A percentile compares a stretch with the other conserved stretches of the same genome.
phyloP scores from a whole-genome alignment of 108 stramenopile genomes.

The Nitzschia inconspicua region DNA sequence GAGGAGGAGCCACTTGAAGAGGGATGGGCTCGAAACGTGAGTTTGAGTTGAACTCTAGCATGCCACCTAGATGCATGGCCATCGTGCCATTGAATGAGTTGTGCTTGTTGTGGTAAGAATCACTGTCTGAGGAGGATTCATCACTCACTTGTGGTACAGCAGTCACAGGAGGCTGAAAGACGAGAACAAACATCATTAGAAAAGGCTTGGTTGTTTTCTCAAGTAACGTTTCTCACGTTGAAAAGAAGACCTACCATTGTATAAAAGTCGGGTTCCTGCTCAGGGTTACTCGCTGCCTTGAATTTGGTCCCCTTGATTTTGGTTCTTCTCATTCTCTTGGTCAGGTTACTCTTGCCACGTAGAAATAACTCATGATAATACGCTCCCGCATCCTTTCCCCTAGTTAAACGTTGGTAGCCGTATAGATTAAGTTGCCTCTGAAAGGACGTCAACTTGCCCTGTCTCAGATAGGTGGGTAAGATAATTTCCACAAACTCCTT shows the following conservation, averaged over 20 bases:
- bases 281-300: slow-evolving; percentile 17
- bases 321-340: slow-evolving; percentile 15
- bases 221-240: no score
- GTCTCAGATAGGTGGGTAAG: slow-evolving; percentile 67
- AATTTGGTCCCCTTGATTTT: slow-evolving; percentile 19
- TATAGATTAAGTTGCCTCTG: slow-evolving; percentile 88
- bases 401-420: slow-evolving; percentile 40
- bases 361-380: slow-evolving; percentile 23
- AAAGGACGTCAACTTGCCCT: slow-evolving; percentile 24
- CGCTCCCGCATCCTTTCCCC: slow-evolving; percentile 31
- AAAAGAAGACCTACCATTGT: no score
- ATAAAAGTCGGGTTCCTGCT: slow-evolving; percentile 77
- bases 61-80: no score
- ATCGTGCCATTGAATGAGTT: no score
- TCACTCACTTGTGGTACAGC: not conserved
- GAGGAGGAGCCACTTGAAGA: not conserved
- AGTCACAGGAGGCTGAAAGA: not conserved
- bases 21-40: not conserved
- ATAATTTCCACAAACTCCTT: slow-evolving; percentile 59
- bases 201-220: no score
- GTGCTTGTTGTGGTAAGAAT: not conserved
- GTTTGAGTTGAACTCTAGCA: not conserved
- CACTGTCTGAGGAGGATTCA: not conserved
- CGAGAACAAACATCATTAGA: no score
- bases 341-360: slow-evolving; percentile 11